Conservation (phyloP, 192 early-diverging fungal species). For the Gonapodya sp. region DNA sequence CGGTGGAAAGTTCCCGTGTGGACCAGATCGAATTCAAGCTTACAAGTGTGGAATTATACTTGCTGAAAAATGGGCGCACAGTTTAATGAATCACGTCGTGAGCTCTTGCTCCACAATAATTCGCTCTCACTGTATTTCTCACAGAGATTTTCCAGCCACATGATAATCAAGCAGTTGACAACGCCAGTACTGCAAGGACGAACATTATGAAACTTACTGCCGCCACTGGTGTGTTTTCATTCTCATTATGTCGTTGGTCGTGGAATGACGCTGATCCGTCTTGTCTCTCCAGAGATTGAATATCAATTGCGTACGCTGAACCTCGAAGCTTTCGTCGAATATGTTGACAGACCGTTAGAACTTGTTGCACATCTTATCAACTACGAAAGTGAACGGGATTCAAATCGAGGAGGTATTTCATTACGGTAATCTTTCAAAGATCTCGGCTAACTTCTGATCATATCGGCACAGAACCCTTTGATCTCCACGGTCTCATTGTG, state of each 20-base stretch:
- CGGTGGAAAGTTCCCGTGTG: conserved; percentile 44
- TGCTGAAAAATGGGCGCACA: conserved; percentile 21
- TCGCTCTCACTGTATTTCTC: background rate
- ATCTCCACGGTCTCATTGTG: conserved; percentile 16
- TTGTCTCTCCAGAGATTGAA: conserved; percentile 33
- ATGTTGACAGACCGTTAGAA: conserved; percentile 20
- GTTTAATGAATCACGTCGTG: background rate
- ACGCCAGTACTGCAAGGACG: background rate
- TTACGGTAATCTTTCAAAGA: too few species aligned
- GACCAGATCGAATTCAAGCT: conserved; percentile 48
- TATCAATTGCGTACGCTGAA: conserved; percentile 22
- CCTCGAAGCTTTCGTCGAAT: conserved; percentile 18
- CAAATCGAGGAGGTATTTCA: background rate
- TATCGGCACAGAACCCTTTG: background rate
- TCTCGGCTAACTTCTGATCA: too few species aligned
- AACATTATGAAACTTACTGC: background rate
- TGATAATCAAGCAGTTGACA: background rate
- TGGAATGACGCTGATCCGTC: background rate
- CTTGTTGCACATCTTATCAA: conserved; percentile 29
- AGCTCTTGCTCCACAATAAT: background rate
- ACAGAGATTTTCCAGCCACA: background rate
- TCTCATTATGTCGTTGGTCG: background rate
- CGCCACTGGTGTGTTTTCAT: background rate
- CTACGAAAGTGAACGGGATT: conserved; percentile 13
- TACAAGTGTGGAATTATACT: conserved; percentile 44